A percentile compares a stretch with the other conserved stretches of the same genome.
These are phyloP conservation scores for Sugiyamaella marilandica DNA, from an alignment of 805 yeast species.

Conservation along the genomic window DNA sequence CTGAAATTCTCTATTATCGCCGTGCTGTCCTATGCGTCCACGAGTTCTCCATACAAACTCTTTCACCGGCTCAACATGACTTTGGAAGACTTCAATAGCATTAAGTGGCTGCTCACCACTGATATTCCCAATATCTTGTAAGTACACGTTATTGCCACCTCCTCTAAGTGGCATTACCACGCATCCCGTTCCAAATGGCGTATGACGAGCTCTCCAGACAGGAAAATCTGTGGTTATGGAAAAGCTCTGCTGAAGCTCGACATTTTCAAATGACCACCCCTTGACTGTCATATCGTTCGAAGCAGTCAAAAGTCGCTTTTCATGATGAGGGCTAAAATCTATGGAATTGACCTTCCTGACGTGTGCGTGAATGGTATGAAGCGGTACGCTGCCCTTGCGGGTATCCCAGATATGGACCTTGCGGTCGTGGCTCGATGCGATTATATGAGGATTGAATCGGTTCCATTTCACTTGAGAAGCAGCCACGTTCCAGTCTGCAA, in stretches of 20 bases:
- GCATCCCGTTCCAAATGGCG: conserved; percentile 86
- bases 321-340: conserved; percentile 64
- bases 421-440: conserved; percentile 85
- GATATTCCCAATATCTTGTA: conserved; percentile 44
- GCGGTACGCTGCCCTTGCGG: conserved; percentile 74
- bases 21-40: conserved; percentile 39
- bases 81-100: conserved; percentile 61
- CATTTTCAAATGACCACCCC: conserved; percentile 58
- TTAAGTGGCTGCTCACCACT: conserved; percentile 38
- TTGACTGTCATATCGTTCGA: conserved; percentile 83
- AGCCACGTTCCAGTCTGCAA: conserved; percentile 94
- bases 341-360: conserved; percentile 83
- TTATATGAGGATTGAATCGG: conserved; percentile 61
- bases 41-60: conserved; percentile 86
- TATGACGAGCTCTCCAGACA: conserved; percentile 77
- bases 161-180: conserved; percentile 89
- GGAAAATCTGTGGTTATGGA: conserved; percentile 75
- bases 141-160: conserved; percentile 60
- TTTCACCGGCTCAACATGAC: conserved; percentile 78
- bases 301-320: conserved; percentile 65
- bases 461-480: conserved; percentile 97
- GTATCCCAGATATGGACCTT: conserved; percentile 82
- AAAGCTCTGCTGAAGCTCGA: conserved; percentile 43
- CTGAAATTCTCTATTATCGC: conserved; percentile 78
- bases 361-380: conserved; percentile 68